phyloP scores from a whole-genome alignment of 192 early-diverging fungal genomes.

The Cetraspora pellucida region DNA sequence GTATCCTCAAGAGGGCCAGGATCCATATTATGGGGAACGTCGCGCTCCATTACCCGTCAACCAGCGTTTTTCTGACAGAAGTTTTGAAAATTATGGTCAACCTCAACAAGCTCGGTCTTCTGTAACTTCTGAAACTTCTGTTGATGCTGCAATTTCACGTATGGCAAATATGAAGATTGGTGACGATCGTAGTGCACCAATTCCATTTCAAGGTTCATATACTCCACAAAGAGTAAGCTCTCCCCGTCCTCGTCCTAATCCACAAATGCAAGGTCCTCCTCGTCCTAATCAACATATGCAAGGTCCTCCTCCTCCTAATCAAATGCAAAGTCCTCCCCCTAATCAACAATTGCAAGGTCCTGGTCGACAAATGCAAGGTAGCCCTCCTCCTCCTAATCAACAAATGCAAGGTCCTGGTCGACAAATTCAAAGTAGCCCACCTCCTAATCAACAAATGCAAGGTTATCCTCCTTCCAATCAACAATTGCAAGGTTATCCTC shows the following conservation, averaged over 20 bases:
- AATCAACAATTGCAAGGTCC: neutral
- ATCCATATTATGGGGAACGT: slow-evolving; percentile 1
- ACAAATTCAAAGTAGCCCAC: neutral
- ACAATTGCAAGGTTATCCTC: neutral
- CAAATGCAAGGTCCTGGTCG: neutral
- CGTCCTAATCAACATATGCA: neutral
- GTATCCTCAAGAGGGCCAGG: neutral
- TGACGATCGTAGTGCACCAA: neutral
- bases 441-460: neutral
- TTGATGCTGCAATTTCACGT: neutral
- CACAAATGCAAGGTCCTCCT: neutral
- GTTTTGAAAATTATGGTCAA: neutral
- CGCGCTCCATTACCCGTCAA: neutral
- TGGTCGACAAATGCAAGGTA: too few relatives aligned
- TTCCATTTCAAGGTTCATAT: neutral
- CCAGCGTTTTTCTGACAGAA: neutral
- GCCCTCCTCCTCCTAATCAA: neutral
- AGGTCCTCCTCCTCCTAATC: neutral
- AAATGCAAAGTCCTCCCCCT: neutral
- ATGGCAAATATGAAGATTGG: neutral
- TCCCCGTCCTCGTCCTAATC: slow-evolving; percentile 9
- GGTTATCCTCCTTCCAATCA: neutral
- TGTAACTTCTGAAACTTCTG: neutral
- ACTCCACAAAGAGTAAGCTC: neutral
- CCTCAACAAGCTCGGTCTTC: neutral